These are phyloP conservation scores for Allium sativum DNA, from an alignment of 106 monocot genomes.

Conservation along the genomic window DNA sequence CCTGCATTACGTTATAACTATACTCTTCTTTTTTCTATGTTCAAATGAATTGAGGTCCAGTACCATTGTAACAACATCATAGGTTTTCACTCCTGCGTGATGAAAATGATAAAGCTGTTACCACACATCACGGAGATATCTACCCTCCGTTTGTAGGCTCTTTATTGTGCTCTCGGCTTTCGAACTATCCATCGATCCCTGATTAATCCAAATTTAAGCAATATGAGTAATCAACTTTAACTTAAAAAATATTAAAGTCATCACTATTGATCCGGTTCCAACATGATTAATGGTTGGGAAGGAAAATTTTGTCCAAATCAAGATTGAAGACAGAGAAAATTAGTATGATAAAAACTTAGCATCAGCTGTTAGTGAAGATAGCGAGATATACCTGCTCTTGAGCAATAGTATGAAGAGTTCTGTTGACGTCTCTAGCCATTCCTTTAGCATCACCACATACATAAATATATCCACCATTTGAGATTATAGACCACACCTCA, in stretches of 20 bases:
- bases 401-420: slow-evolving; percentile 54
- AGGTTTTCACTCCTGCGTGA: background rate
- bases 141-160: slow-evolving; percentile 20
- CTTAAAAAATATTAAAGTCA: background rate
- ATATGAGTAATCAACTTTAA: background rate
- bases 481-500: slow-evolving; percentile 47
- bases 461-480: slow-evolving; percentile 57
- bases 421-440: slow-evolving; percentile 79
- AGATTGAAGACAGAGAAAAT: background rate
- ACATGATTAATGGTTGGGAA: background rate
- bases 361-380: background rate
- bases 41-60: too few species aligned
- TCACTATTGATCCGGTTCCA: background rate
- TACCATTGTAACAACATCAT: too few species aligned
- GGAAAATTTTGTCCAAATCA: background rate
- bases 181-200: slow-evolving; percentile 20
- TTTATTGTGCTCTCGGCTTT: slow-evolving; percentile 18
- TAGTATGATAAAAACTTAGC: background rate
- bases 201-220: background rate
- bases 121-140: slow-evolving; percentile 24
- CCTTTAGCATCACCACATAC: slow-evolving; percentile 86
- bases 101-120: background rate
- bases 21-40: background rate
- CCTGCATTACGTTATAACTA: background rate
- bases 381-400: slow-evolving; percentile 28